phyloP scores from a whole-genome alignment of 1,284 basidiomycete species.

The Cryptococcus sp. region DNA sequence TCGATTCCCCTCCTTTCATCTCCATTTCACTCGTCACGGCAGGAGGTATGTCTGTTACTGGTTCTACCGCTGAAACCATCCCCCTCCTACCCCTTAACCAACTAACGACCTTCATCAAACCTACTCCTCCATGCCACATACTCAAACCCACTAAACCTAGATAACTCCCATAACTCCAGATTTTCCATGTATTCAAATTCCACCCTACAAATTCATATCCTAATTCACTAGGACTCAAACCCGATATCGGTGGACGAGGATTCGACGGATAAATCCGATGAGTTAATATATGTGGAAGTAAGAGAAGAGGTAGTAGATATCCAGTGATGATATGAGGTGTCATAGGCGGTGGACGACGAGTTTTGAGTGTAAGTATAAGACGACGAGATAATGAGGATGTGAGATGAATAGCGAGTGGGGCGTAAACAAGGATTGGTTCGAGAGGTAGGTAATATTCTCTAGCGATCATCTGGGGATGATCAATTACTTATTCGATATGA shows the following conservation, averaged over 20 bases:
- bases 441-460: constrained; percentile 39
- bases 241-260: constrained; percentile 21
- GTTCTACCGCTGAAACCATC: not conserved
- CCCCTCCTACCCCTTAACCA: constrained; percentile 21
- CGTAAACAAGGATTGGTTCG: constrained; percentile 34
- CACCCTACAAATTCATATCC: constrained; percentile 41
- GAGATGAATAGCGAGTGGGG: constrained; percentile 33
- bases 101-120: constrained; percentile 31
- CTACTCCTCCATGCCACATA: constrained; percentile 28
- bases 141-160: constrained; percentile 20
- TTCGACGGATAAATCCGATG: constrained; percentile 35
- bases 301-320: constrained; percentile 26
- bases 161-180: constrained; percentile 21
- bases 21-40: no score
- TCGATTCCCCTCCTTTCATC: not conserved
- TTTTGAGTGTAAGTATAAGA: constrained; percentile 12
- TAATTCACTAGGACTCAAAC: constrained; percentile 34
- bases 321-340: constrained; percentile 22
- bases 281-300: constrained; percentile 31
- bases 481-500: not conserved
- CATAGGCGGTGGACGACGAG: constrained; percentile 4
- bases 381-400: constrained; percentile 23
- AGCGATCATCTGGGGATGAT: constrained; percentile 25
- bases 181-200: constrained; percentile 16
- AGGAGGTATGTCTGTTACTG: not conserved